A percentile compares a stretch with the other conserved stretches of the same genome.
phyloP scores from a whole-genome alignment of 148 eudicot genomes.

The Heliamphora exappendiculata region DNA sequence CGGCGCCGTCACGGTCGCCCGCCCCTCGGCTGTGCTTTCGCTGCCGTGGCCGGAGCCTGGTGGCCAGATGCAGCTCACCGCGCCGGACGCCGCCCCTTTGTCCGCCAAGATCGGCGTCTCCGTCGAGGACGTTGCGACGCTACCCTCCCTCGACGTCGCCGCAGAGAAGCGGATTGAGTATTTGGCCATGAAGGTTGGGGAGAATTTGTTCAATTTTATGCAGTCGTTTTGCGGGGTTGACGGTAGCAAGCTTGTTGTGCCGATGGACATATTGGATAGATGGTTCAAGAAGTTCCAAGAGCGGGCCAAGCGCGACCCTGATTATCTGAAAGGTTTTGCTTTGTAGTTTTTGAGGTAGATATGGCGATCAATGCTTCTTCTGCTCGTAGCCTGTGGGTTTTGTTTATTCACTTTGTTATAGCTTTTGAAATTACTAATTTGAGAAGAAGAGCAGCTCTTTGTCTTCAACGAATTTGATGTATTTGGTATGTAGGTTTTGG shows the following conservation, averaged over 20 bases:
- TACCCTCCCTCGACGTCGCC: slow-evolving; percentile 71
- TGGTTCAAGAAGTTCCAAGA: slow-evolving; percentile 99
- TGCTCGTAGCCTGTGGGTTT: background rate
- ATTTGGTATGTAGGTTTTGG: background rate
- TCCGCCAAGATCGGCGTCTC: slow-evolving; percentile 92
- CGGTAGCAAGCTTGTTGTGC: slow-evolving; percentile 77
- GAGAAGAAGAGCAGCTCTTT: too few species aligned
- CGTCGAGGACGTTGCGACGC: slow-evolving; percentile 61
- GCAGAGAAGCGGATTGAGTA: slow-evolving; percentile 75
- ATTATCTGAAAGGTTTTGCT: slow-evolving; percentile 79
- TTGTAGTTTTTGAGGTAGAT: slow-evolving; percentile 35
- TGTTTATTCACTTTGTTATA: background rate
- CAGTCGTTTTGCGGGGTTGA: slow-evolving; percentile 96
- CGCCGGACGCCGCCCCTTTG: slow-evolving; percentile 45
- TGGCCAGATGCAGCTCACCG: slow-evolving; percentile 50
- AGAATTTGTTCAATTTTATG: slow-evolving; percentile 93
- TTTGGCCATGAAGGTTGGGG: slow-evolving; percentile 84
- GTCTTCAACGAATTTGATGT: background rate
- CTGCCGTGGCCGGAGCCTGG: slow-evolving; percentile 87
- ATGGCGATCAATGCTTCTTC: slow-evolving; percentile 1
- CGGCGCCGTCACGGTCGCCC: slow-evolving; percentile 80
- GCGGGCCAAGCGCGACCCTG: slow-evolving; percentile 87
- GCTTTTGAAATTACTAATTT: background rate
- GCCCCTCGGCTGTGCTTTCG: slow-evolving; percentile 81
- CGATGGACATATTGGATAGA: slow-evolving; percentile 86